Base-by-base conservation (phyloP, 2,329 filamentous ascomycete species). In the Thielaviopsis musarum region DNA sequence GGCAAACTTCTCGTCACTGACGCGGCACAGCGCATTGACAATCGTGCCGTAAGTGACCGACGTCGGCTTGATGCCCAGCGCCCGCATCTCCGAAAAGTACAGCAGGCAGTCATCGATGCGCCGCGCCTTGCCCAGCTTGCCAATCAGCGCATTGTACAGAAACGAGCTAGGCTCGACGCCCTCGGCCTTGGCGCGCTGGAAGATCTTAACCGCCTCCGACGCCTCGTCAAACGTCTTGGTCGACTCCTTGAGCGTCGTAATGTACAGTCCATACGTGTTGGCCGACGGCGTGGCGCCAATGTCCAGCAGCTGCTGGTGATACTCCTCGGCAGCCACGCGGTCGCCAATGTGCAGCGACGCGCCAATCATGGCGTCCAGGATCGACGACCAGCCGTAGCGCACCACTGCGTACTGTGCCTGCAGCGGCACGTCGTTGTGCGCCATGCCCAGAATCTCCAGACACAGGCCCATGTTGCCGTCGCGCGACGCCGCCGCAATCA, bases 21-120 rank as follows among this genome's bases (percentile, higher is more conserved):
- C 93, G 66, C 93, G 88, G 78, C 91, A 96, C 15, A 98, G 81
- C 24, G 93, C 93, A 66, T 98, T 98, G 73, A 98, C 91, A 66
- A 98, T 91, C 13, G 93, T 98, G 63, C 93, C 93, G 67, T 98
- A 98, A 0, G 93, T 98, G 60, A 98, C 93, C 55, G 90, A 96
- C 0, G 93, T 98, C 1, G 93, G 93, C 66, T 91, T 91, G 68
- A 98, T 91, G 59, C 89, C 88, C 55, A 94, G 81, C 60, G 82
- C 83, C 66, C 93, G 88, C 93, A 98, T 98, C 75, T 97, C 93
- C 26, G 87, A 87, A 71, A 98, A 98, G 78, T 96, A 97, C 71
- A 93, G 94, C 24, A 98, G 81, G 69, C 91, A 97, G 74, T 98
- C 93, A 66, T 98, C 93, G 64, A 98, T 97, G 62, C 93, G 90